Percentiles rank a stretch among this genome's conserved stretches.
Evolutionary conservation across 2,329 filamentous ascomycete genomes (phyloP).

Genomic region (Fusarium caatingaense): DNA sequence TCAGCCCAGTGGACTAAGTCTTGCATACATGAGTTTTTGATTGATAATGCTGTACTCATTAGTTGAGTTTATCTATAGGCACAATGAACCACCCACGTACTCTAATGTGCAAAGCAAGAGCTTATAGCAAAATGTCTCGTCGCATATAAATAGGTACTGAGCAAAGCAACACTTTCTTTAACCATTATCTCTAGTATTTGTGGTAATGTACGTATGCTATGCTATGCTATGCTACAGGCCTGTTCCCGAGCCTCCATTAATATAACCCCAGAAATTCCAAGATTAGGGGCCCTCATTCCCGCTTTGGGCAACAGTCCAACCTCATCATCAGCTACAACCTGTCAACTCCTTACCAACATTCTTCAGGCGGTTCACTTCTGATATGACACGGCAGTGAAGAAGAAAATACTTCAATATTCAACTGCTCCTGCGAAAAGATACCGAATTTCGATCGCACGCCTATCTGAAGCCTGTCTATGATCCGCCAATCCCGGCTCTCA

Average conservation of each 20-base stretch:
- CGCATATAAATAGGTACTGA: background rate
- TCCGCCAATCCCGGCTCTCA: constrained; percentile 17
- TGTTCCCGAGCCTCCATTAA: background rate
- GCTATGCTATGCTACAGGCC: background rate
- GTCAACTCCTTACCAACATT: constrained; percentile 11
- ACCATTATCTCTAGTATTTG: background rate
- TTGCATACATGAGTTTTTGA: background rate
- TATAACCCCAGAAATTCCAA: constrained; percentile 24
- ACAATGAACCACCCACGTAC: background rate
- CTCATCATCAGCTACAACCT: constrained; percentile 24
- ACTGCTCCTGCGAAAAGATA: background rate
- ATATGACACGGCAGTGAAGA: background rate
- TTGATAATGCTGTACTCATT: background rate
- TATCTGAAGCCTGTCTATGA: constrained; percentile 15
- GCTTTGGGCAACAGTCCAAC: constrained; percentile 16
- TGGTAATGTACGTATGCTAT: background rate
- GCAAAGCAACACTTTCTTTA: background rate
- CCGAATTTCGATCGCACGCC: background rate
- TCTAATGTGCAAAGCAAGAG: background rate
- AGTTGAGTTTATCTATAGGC: background rate
- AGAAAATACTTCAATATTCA: background rate
- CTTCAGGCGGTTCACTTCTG: background rate
- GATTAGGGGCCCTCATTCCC: constrained; percentile 16
- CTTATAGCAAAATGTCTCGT: background rate
- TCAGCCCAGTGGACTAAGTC: background rate